Evolutionary conservation across 129 eudicot species (phyloP), one percentile per base, ranked within the genome.

Genomic region (Erigeron canadensis): DNA sequence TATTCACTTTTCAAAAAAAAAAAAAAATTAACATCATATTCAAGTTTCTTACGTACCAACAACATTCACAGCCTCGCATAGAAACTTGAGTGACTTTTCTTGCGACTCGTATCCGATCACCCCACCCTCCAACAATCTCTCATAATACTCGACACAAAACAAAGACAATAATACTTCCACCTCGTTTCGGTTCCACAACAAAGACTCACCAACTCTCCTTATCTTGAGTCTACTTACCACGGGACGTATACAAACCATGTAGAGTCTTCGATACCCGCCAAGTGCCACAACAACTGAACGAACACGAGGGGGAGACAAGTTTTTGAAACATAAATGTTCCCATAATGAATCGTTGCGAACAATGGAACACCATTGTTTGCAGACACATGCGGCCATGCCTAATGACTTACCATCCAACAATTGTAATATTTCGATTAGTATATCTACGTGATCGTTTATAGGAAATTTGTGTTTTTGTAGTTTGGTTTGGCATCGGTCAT

Each of bases 241-340:
- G 18, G 95, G 98, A 67, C 85, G 82, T 12, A 89, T 70, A 54
- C 96, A 89, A 50, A 82, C 76, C 88, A 82, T 82, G 88, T 93
- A 93, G 34, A 93, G 80, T 72, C 89, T 66, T 73, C 86, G 80
- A 79, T 93, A 93, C 21, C 96, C 98, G 8, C 96, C 96, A 4
- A 93, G 84, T 4, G 96, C 91, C 69, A 58, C 22, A 53, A 93
- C 98, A 63, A 93, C 85, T 57, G 96, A 76, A 71, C 88, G 76
- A 3, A 81, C 80, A 1, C 85, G 85, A 38, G 88, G 95, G 23
- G 44, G 8, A 0, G 87, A 75, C 61, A 84, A 77, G 55, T 83
- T 85, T 76, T 85, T 88, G 79, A 89, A 93, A 59, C 96, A 89
- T n/a, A 89, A 80, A 71, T 89, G 91, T 71, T 93, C 98, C 98